phyloP scores from a whole-genome alignment of 768 basidiomycete genomes.

The Auriscalpium vulgare region DNA sequence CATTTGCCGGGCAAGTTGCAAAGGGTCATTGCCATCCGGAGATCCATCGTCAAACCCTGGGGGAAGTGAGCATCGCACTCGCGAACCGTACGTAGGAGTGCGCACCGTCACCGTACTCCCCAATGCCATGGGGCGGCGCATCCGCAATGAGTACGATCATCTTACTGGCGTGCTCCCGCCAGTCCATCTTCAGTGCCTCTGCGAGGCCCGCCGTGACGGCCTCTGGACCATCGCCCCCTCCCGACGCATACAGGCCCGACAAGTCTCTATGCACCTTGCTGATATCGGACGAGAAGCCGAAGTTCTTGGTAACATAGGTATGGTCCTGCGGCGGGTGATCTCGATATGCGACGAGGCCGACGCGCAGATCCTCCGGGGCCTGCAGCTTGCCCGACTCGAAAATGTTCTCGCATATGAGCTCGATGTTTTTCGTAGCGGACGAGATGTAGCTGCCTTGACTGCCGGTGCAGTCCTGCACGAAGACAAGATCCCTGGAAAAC shows the following conservation, averaged over 20 bases:
- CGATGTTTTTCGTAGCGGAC: slow-evolving; percentile 95
- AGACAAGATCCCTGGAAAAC: slow-evolving; percentile 72
- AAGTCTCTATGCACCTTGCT: slow-evolving; percentile 78
- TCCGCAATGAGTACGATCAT: slow-evolving; percentile 97
- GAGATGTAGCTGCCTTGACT: slow-evolving; percentile 86
- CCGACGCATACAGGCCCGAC: slow-evolving; percentile 77
- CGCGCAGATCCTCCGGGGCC: slow-evolving; percentile 76
- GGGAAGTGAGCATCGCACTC: slow-evolving; percentile 7
- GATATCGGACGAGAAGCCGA: slow-evolving; percentile 92
- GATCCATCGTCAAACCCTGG: slow-evolving; percentile 90
- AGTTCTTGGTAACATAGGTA: slow-evolving; percentile 88
- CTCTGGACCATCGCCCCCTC: slow-evolving; percentile 93
- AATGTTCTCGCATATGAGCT: slow-evolving; percentile 90
- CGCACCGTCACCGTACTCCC: slow-evolving; percentile 92
- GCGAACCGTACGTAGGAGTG: slow-evolving; percentile 8
- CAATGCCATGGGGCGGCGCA: slow-evolving; percentile 95
- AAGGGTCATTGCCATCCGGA: slow-evolving; percentile 88
- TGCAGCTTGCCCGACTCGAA: slow-evolving; percentile 92
- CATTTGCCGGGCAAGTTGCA: slow-evolving; percentile 83
- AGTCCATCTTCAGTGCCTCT: slow-evolving; percentile 83
- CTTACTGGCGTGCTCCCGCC: slow-evolving; percentile 83
- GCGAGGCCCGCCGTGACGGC: slow-evolving; percentile 91
- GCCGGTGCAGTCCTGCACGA: slow-evolving; percentile 93
- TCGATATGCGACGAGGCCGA: slow-evolving; percentile 91
- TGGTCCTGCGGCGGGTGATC: slow-evolving; percentile 98